A percentile compares a stretch with the other conserved stretches of the same genome.
Conservation (phyloP, 2,329 filamentous ascomycete species). For the Diplocarpon rosae region DNA sequence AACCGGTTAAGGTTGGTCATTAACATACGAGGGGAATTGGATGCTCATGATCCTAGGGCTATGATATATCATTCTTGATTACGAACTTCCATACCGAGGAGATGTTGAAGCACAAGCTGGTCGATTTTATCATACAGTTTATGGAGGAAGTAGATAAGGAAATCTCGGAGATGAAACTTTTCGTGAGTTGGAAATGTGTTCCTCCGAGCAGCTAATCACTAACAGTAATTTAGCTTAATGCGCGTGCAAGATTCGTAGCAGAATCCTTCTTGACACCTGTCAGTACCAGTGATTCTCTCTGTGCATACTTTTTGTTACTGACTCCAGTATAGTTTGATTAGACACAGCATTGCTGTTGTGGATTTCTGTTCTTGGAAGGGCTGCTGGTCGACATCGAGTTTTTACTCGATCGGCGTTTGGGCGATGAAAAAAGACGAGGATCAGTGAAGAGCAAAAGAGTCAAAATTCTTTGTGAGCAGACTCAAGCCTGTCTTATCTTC, state of each 20-base stretch:
- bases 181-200: conserved; percentile 49
- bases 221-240: conserved; percentile 63
- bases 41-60: conserved; percentile 49
- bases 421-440: conserved; percentile 2
- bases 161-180: conserved; percentile 99
- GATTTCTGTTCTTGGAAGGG: conserved; percentile 3
- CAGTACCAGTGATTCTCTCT: conserved; percentile 24
- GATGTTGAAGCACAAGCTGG: conserved; percentile 97
- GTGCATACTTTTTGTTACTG: not conserved
- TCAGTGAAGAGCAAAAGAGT: not conserved
- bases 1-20: conserved; percentile 70
- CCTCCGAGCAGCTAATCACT: not conserved
- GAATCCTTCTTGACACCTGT: conserved; percentile 97
- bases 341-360: conserved; percentile 2
- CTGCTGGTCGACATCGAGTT: conserved; percentile 1
- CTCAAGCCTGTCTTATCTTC: not conserved
- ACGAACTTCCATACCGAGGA: conserved; percentile 98
- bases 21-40: conserved; percentile 1
- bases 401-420: conserved; percentile 5
- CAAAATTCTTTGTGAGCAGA: not conserved
- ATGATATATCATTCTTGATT: conserved; percentile 97
- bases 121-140: conserved; percentile 98
- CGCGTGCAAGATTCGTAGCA: conserved; percentile 90
- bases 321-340: conserved; percentile 21
- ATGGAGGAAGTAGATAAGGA: conserved; percentile 99